phyloP scores from a whole-genome alignment of 2,329 filamentous ascomycete genomes.

The Talaromyces amestolkiae region DNA sequence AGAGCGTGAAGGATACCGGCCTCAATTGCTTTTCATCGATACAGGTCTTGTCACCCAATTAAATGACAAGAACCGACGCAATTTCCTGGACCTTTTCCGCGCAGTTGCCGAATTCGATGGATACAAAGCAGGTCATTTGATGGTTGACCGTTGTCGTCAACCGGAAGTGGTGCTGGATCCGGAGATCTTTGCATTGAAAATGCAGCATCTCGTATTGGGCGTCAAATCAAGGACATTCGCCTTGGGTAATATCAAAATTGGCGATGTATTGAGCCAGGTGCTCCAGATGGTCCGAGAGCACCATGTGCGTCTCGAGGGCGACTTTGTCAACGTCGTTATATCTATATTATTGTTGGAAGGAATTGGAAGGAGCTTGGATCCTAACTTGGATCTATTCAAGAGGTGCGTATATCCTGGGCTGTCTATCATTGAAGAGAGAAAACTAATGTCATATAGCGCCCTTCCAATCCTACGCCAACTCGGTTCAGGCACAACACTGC shows the following conservation, averaged over 20 bases:
- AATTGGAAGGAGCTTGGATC: constrained; percentile 83
- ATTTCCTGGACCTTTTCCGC: constrained; percentile 94
- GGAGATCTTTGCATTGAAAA: constrained; percentile 89
- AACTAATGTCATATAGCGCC: constrained; percentile 54
- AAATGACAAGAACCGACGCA: constrained; percentile 77
- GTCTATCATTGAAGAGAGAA: not conserved
- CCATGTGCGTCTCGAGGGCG: constrained; percentile 90
- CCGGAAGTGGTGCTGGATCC: constrained; percentile 84
- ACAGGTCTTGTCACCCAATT: constrained; percentile 93
- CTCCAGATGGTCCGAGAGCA: constrained; percentile 86
- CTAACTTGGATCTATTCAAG: constrained; percentile 80
- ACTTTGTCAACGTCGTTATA: constrained; percentile 97
- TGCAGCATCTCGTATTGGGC: constrained; percentile 91
- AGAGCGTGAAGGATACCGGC: constrained; percentile 82
- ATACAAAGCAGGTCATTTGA: constrained; percentile 88
- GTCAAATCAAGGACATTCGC: constrained; percentile 91
- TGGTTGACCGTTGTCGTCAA: constrained; percentile 93
- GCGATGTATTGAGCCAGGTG: constrained; percentile 88
- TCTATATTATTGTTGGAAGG: constrained; percentile 91
- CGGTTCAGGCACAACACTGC: constrained; percentile 58
- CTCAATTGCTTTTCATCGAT: constrained; percentile 96
- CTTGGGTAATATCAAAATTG: constrained; percentile 91
- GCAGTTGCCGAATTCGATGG: constrained; percentile 95
- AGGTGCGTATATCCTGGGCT: constrained; percentile 49
- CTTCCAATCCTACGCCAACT: constrained; percentile 87